phyloP scores from a whole-genome alignment of 2,329 filamentous ascomycete genomes.

The Cytospora schulzeri region DNA sequence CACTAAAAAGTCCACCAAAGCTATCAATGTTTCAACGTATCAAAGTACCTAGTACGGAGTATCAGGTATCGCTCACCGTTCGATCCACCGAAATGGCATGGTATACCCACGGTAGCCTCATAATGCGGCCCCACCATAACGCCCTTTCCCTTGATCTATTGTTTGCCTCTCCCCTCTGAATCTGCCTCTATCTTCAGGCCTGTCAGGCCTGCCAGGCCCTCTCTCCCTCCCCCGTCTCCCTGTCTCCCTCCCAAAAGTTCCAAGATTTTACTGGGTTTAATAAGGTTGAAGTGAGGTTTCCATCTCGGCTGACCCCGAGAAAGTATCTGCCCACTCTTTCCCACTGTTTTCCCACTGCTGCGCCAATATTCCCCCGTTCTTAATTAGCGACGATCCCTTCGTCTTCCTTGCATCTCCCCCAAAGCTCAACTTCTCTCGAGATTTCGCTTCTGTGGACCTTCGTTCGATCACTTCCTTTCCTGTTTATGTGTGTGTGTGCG shows the following conservation, averaged over 20 bases:
- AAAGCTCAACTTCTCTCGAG: conserved; percentile 9
- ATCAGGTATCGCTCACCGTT: neutral
- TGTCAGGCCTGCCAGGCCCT: too few relatives aligned
- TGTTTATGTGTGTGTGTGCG: conserved; percentile 3
- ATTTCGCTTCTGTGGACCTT: conserved; percentile 20
- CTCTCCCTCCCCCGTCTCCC: neutral
- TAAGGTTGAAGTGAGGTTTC: conserved; percentile 10
- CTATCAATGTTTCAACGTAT: neutral
- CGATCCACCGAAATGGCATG: neutral
- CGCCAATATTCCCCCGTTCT: conserved; percentile 14
- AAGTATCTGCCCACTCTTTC: conserved; percentile 24
- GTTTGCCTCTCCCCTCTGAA: neutral
- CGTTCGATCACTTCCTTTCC: conserved; percentile 14
- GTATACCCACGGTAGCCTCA: neutral
- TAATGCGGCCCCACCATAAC: neutral
- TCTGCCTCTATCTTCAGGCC: neutral
- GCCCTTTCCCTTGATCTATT: neutral
- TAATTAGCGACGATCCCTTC: conserved; percentile 25
- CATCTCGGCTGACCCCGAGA: conserved; percentile 27
- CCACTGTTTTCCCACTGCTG: conserved; percentile 6
- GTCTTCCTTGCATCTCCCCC: conserved; percentile 15
- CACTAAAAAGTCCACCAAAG: neutral
- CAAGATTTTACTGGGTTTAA: neutral
- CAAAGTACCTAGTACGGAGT: neutral
- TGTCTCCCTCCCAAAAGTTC: neutral